These are phyloP conservation scores for Alternaria longipes DNA, from an alignment of 2,329 filamentous ascomycete genomes.

Conservation along the genomic window DNA sequence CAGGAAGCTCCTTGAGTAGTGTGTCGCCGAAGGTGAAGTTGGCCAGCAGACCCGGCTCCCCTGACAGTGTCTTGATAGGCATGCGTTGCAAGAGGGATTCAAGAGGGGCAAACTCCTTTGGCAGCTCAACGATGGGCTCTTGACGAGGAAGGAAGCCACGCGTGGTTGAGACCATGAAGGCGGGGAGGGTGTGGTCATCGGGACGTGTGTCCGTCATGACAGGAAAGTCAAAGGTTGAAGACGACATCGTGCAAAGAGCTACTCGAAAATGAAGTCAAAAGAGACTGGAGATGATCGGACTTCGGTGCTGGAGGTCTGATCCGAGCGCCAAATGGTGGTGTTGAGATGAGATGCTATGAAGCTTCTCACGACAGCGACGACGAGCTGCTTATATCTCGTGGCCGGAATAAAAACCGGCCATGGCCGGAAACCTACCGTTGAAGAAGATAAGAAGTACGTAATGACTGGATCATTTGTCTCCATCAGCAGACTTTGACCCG, in stretches of 20 bases:
- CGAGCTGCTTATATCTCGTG: conserved; percentile 47
- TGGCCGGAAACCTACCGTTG: conserved; percentile 38
- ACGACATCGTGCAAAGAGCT: conserved; percentile 52
- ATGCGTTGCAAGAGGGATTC: conserved; percentile 77
- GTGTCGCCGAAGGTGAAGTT: conserved; percentile 76
- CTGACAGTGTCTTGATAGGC: conserved; percentile 79
- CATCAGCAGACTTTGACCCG: conserved; percentile 22
- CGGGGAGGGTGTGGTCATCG: conserved; percentile 69
- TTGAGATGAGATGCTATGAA: conserved; percentile 9
- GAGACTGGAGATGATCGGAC: not conserved
- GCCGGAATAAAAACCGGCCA: conserved; percentile 47
- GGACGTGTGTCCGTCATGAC: conserved; percentile 71
- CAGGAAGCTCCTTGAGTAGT: conserved; percentile 77
- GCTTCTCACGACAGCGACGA: conserved; percentile 20
- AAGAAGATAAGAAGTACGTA: conserved; percentile 49
- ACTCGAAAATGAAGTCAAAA: conserved; percentile 5
- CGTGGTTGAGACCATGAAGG: conserved; percentile 81
- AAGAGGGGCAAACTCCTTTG: conserved; percentile 75
- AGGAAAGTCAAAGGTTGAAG: conserved; percentile 59
- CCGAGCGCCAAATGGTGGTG: conserved; percentile 10
- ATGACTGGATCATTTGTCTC: conserved; percentile 42
- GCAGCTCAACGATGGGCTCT: conserved; percentile 64
- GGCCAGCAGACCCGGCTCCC: conserved; percentile 80
- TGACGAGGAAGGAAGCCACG: conserved; percentile 76
- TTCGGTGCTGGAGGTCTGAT: conserved; percentile 8